Conservation (phyloP, 2,329 filamentous ascomycete genomes). For the Diaporthe caulivora region DNA sequence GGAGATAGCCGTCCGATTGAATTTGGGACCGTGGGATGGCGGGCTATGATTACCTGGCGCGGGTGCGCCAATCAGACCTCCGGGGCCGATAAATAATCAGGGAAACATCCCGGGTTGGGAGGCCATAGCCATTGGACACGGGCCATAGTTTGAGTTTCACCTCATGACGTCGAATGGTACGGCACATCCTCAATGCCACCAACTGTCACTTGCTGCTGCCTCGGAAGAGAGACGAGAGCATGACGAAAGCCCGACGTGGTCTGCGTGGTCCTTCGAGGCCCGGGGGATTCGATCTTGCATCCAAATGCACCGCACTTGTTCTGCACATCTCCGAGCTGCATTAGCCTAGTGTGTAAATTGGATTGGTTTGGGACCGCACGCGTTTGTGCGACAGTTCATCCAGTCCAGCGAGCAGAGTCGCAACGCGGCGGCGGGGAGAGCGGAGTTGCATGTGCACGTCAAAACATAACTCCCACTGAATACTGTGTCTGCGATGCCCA, state of each 20-base stretch:
- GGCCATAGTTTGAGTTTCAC: background rate
- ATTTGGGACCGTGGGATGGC: background rate
- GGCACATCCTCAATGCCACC: background rate
- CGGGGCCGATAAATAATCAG: background rate
- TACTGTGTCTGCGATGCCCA: background rate
- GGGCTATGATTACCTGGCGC: background rate
- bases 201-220: background rate
- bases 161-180: slow-evolving; percentile 21
- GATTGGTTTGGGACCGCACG: background rate
- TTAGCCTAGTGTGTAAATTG: background rate
- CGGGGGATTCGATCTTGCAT: background rate
- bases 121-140: slow-evolving; percentile 1
- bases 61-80: background rate
- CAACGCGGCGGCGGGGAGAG: background rate
- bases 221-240: background rate
- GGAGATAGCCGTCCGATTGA: background rate
- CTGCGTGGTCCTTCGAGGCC: background rate
- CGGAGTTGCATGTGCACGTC: background rate
- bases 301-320: background rate
- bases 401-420: background rate
- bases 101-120: slow-evolving; percentile 7
- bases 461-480: background rate
- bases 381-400: background rate
- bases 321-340: background rate
- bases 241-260: background rate